A percentile compares a stretch with the other conserved stretches of the same genome.
phyloP scores from a whole-genome alignment of 495 filamentous ascomycete genomes.

The Hypoxylon fuscum region DNA sequence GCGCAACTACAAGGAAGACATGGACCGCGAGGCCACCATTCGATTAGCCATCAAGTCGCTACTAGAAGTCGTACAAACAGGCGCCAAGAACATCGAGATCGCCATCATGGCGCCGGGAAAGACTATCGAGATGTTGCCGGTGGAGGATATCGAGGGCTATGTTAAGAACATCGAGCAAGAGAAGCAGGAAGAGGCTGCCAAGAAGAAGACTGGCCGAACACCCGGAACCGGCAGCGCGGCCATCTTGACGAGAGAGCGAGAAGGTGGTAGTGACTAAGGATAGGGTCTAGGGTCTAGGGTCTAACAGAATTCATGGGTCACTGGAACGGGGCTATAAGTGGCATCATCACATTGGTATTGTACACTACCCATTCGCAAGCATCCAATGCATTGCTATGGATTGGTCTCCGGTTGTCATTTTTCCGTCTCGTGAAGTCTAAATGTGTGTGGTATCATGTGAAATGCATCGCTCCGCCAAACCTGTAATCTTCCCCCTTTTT shows the following conservation, averaged over 20 bases:
- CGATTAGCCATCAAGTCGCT: conserved; percentile 97
- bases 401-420: conserved; percentile 9
- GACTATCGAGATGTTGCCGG: conserved; percentile 89
- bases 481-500: conserved; percentile 8
- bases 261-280: conserved; percentile 51
- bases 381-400: too few species aligned
- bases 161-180: conserved; percentile 98
- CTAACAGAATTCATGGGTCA: conserved; percentile 9
- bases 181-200: conserved; percentile 97
- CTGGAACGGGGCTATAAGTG: conserved; percentile 13
- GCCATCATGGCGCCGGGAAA: conserved; percentile 98
- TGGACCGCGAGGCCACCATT: conserved; percentile 96
- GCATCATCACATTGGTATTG: conserved; percentile 15
- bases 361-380: conserved; percentile 31
- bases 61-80: conserved; percentile 97
- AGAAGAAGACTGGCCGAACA: conserved; percentile 88
- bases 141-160: conserved; percentile 94
- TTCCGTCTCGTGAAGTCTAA: conserved; percentile 36
- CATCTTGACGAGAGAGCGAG: conserved; percentile 75
- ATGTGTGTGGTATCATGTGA: conserved; percentile 47
- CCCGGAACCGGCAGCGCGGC: conserved; percentile 80
- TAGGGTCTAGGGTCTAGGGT: not conserved
- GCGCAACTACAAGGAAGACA: conserved; percentile 95
- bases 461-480: conserved; percentile 40
- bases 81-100: conserved; percentile 99